Base-by-base conservation (phyloP, 768 basidiomycete genomes). In the Pseudohyphozyma bogoriensis region DNA sequence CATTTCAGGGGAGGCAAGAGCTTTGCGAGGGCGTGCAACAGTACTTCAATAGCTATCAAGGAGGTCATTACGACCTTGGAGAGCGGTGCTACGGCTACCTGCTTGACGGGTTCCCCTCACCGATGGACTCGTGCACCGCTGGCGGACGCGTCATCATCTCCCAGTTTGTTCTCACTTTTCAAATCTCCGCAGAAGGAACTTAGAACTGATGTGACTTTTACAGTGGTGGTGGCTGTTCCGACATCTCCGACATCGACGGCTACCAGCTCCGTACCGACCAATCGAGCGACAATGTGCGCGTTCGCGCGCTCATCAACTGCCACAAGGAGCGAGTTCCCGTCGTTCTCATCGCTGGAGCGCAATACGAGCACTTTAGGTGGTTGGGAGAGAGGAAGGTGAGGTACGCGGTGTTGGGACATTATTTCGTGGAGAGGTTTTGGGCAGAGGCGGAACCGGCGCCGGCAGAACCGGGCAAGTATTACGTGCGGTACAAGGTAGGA, bases 1-100 rank as follows among this genome's bases (percentile, higher is more conserved):
- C n/a, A n/a, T n/a, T n/a, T n/a, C n/a, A n/a, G n/a, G n/a, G n/a
- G n/a, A n/a, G n/a, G n/a, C n/a, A n/a, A n/a, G n/a, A n/a, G n/a
- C n/a, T n/a, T n/a, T n/a, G n/a, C n/a, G n/a, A n/a, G n/a, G n/a
- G n/a, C n/a, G n/a, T n/a, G n/a, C n/a, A n/a, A n/a, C n/a, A n/a
- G n/a, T n/a, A n/a, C n/a, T n/a, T n/a, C n/a, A n/a, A n/a, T n/a
- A n/a, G n/a, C n/a, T n/a, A n/a, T n/a, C n/a, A n/a, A n/a, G n/a
- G n/a, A n/a, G n/a, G n/a, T n/a, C n/a, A n/a, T n/a, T n/a, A n/a
- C n/a, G n/a, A n/a, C n/a, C n/a, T n/a, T n/a, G n/a, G n/a, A n/a
- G 61, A 66, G 26, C 49, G 58, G 15, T 62, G 60, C n/a, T 47
- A 39, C 40, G 65, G 65, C 1, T 66, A 66, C 51, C 51, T 66